Conservation (phyloP, 1,284 basidiomycete species). For the Meira nashicola region DNA sequence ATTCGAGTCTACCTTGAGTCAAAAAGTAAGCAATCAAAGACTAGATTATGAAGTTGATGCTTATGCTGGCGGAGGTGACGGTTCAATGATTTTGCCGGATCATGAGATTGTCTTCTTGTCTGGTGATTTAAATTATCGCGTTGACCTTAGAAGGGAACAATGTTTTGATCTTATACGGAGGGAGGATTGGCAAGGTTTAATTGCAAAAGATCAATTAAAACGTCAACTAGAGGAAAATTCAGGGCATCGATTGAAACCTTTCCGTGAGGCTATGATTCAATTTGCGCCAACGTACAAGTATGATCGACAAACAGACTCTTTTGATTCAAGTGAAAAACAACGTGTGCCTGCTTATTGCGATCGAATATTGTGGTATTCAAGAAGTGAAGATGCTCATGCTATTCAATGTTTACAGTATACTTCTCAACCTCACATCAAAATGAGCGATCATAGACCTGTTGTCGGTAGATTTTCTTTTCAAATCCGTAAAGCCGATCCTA, state of each 20-base stretch:
- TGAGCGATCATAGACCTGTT: slow-evolving; percentile 51
- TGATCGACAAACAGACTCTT: slow-evolving; percentile 67
- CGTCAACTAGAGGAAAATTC: slow-evolving; percentile 83
- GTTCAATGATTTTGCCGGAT: slow-evolving; percentile 78
- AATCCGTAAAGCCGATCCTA: neutral
- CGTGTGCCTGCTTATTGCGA: slow-evolving; percentile 95
- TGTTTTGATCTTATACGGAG: slow-evolving; percentile 67
- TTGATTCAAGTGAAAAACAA: slow-evolving; percentile 81
- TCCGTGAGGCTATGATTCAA: slow-evolving; percentile 64
- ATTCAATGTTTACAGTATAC: no score
- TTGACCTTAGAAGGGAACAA: slow-evolving; percentile 79
- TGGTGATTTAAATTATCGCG: slow-evolving; percentile 63
- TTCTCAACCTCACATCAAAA: no score
- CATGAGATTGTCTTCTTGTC: slow-evolving; percentile 88
- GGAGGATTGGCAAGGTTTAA: slow-evolving; percentile 64
- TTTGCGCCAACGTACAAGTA: slow-evolving; percentile 88
- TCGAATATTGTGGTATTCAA: slow-evolving; percentile 76
- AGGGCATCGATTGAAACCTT: slow-evolving; percentile 74
- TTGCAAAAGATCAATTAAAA: slow-evolving; percentile 78
- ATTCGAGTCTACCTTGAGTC: neutral
- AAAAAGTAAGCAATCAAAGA: neutral
- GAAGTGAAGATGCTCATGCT: slow-evolving; percentile 53
- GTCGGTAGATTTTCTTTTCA: neutral
- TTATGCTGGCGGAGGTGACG: slow-evolving; percentile 85
- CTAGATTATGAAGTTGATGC: slow-evolving; percentile 54